Conservation (phyloP, 805 yeast species). For the Debaryomyces tyrocola region DNA sequence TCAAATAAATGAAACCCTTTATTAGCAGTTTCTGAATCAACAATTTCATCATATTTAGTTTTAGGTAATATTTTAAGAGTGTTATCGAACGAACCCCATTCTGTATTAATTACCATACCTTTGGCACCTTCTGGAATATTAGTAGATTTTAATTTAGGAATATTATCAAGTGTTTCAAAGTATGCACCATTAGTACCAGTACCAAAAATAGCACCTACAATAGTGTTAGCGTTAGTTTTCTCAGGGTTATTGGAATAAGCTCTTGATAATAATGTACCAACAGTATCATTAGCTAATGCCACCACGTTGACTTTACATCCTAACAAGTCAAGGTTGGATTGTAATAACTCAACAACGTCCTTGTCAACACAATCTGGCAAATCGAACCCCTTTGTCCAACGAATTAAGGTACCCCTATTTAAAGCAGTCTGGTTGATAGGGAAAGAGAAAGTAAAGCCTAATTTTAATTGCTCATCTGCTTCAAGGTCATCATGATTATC, state of each 20-base stretch:
- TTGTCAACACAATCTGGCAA: conserved; percentile 81
- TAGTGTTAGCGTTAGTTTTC: conserved; percentile 69
- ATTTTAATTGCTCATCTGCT: conserved; percentile 44
- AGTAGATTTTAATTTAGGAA: conserved; percentile 61
- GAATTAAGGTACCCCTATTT: conserved; percentile 73
- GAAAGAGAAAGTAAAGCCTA: conserved; percentile 94
- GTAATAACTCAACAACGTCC: conserved; percentile 77
- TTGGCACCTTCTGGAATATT: conserved; percentile 45
- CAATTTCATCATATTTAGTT: conserved; percentile 70
- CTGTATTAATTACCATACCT: conserved; percentile 90
- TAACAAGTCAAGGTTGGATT: conserved; percentile 60
- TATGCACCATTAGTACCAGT: conserved; percentile 98
- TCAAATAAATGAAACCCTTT: conserved; percentile 90
- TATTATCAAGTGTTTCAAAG: conserved; percentile 70
- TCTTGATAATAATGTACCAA: conserved; percentile 87
- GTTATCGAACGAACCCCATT: conserved; percentile 98
- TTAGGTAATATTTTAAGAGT: conserved; percentile 70
- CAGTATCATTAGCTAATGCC: conserved; percentile 94
- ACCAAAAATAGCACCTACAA: conserved; percentile 90
- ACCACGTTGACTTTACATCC: conserved; percentile 69
- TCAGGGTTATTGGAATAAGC: conserved; percentile 70
- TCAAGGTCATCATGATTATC: conserved; percentile 59
- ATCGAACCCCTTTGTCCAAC: conserved; percentile 97
- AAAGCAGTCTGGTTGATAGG: conserved; percentile 87
- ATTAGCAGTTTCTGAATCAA: conserved; percentile 76